These are phyloP conservation scores for Cladosporium sp. DNA, from an alignment of 2,329 filamentous ascomycete genomes.

Conservation along the genomic window DNA sequence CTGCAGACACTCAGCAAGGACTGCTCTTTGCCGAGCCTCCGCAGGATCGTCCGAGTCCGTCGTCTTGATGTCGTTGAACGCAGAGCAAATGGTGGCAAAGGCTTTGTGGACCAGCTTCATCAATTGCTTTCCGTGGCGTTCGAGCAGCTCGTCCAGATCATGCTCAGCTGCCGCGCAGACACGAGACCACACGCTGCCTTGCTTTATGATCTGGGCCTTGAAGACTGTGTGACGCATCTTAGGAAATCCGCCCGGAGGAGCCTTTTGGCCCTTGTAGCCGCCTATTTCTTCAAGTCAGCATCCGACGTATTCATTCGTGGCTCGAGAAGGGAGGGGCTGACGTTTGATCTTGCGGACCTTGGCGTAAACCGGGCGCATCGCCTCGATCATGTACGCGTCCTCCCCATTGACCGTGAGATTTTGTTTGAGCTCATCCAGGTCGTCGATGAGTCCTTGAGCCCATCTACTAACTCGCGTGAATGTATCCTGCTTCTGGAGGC, in stretches of 20 bases:
- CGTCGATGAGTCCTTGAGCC: not conserved
- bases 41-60: no score
- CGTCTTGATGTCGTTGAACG: no score
- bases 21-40: no score
- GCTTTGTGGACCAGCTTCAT: no score
- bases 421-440: not conserved
- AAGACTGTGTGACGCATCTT: not conserved
- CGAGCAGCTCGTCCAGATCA: no score
- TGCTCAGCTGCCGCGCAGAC: no score
- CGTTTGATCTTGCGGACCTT: conserved; percentile 14
- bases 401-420: not conserved
- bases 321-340: no score
- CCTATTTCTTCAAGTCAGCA: not conserved
- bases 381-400: conserved; percentile 12
- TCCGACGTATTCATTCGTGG: no score
- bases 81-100: no score
- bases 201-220: not conserved
- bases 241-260: not conserved
- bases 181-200: no score
- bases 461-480: not conserved
- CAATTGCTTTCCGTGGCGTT: no score
- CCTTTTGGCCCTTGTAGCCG: not conserved
- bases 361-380: conserved; percentile 19
- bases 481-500: conserved; percentile 9
- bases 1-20: no score